Evolutionary conservation across 2,329 filamentous ascomycete genomes (phyloP), one percentile per base, ranked within the genome.

Genomic region (Madurella mycetomatis): DNA sequence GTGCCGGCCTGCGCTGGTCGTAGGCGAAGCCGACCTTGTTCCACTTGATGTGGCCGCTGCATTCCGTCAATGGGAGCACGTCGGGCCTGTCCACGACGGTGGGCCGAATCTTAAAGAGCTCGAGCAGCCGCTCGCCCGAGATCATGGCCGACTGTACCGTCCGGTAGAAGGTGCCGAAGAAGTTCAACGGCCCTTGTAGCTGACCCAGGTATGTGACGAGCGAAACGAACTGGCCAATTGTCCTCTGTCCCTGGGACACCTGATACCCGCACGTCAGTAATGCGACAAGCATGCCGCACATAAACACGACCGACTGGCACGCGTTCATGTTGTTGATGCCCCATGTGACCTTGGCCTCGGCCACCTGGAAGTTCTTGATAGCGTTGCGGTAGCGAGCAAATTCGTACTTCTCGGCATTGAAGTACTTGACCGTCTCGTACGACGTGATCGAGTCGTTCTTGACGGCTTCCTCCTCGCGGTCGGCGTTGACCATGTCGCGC

Each of bases 371-470:
- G 51, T 81, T 81, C 44, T 75, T 74, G 51, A 94, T 88, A 25
- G 88, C 87, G 43, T 78, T 72, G 45, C 84, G 80, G 65, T 91
- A 92, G 19, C 89, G 81, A 47, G 79, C 75, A 62, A 90, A 91
- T 66, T 94, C 89, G 66, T 88, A 92, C 2, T 82, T 76, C 66
- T 92, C 89, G 8, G 88, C 88, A 63, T 92, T 92, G 77, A 94
- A 94, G 66, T 92, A 92, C 68, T 92, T 94, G 67, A 92, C 89
- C 1, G 88, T 92, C 74, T 99, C 94, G 70, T 97, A 99, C n/a
- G 91, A 95, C 58, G 94, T 91, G 76, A 99, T 94, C 0, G 94
- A 97, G 70, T 99, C 94, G 68, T 96, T 97, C 73, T 97, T 97
- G 63, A 97, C 91, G 7, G 94, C 94, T 71, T 96, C 92, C 72